These are phyloP conservation scores for Diutina rugosa DNA, from an alignment of 1,139 yeast genomes.

Conservation along the genomic window DNA sequence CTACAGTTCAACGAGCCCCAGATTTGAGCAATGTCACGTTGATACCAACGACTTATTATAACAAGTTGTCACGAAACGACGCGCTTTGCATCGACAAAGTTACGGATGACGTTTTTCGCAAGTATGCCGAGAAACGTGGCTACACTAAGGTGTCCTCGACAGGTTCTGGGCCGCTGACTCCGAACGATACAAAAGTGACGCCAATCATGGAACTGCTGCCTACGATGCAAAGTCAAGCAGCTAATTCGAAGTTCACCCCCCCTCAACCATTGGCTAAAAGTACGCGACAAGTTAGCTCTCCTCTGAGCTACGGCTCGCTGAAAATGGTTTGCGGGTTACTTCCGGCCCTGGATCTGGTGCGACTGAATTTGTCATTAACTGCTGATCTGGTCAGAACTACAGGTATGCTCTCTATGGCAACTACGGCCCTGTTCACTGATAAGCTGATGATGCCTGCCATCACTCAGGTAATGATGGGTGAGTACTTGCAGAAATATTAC, in stretches of 20 bases:
- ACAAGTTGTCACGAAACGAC: conserved; percentile 36
- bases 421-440: conserved; percentile 60
- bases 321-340: neutral
- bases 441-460: conserved; percentile 74
- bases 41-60: conserved; percentile 51
- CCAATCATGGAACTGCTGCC: neutral
- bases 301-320: neutral
- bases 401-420: conserved; percentile 41
- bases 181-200: neutral
- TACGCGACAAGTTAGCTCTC: neutral
- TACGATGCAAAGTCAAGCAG: neutral
- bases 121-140: conserved; percentile 38
- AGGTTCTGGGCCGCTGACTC: neutral
- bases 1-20: conserved; percentile 41
- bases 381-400: neutral
- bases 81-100: conserved; percentile 30
- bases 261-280: neutral
- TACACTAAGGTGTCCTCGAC: conserved; percentile 8
- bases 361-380: neutral
- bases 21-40: conserved; percentile 49
- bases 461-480: conserved; percentile 90
- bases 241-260: neutral
- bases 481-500: conserved; percentile 76
- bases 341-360: conserved; percentile 1
- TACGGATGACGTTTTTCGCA: conserved; percentile 29